Evolutionary conservation across 345 rosid genomes (phyloP).

Genomic region (Euphorbia tirucalli): DNA sequence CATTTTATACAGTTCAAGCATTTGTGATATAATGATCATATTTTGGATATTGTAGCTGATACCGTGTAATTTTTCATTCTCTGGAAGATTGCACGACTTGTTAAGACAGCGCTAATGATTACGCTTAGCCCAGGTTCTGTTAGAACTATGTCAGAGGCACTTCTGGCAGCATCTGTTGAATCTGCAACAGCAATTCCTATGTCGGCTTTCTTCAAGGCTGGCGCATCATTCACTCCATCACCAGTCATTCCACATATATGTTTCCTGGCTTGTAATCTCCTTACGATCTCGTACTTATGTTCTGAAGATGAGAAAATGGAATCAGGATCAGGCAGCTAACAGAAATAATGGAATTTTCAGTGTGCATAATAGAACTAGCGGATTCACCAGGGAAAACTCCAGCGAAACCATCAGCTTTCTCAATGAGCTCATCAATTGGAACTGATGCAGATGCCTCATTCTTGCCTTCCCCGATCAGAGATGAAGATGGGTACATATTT

Average conservation of each 20-base stretch:
- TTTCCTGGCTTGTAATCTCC: constrained; percentile 45
- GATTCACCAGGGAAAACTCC: constrained; percentile 58
- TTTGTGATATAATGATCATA: not conserved
- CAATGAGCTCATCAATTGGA: constrained; percentile 46
- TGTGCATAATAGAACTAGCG: not conserved
- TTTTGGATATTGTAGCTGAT: not conserved
- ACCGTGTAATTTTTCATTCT: constrained; percentile 72
- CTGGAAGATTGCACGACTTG: constrained; percentile 64
- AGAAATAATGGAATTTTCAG: not conserved
- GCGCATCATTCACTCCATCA: constrained; percentile 66
- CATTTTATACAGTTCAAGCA: not conserved
- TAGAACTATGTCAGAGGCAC: constrained; percentile 63
- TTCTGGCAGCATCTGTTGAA: constrained; percentile 59
- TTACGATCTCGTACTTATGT: constrained; percentile 59
- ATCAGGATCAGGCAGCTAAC: constrained; percentile 7
- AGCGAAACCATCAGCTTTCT: constrained; percentile 60
- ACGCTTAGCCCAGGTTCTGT: constrained; percentile 69
- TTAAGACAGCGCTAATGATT: constrained; percentile 55
- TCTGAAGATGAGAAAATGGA: constrained; percentile 27
- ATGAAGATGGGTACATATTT: constrained; percentile 48
- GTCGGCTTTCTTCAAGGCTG: constrained; percentile 63
- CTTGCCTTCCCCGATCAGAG: constrained; percentile 43
- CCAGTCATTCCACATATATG: constrained; percentile 67
- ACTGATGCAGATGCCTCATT: constrained; percentile 27
- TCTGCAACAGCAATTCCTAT: constrained; percentile 67